Evolutionary conservation across 2,329 filamentous ascomycete genomes (phyloP).

Genomic region (Diaporthe sp.): DNA sequence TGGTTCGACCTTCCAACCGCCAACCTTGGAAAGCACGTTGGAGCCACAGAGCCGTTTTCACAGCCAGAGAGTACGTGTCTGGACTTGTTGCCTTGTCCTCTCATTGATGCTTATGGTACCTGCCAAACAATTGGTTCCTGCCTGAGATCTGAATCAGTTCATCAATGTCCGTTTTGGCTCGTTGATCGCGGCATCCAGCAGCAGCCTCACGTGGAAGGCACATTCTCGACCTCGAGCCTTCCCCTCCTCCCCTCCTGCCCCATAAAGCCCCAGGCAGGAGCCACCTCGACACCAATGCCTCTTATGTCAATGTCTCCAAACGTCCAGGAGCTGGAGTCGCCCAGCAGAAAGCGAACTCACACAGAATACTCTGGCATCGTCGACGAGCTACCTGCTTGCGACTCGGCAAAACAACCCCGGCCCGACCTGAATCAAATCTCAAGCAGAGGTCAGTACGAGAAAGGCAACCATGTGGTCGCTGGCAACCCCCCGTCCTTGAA

Average conservation of each 20-base stretch:
- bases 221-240: conserved; percentile 5
- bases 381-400: conserved; percentile 22
- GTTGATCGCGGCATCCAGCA: not conserved
- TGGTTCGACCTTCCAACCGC: conserved; percentile 13
- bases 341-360: conserved; percentile 57
- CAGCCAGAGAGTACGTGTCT: not conserved
- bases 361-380: conserved; percentile 52
- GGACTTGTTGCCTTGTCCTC: not conserved
- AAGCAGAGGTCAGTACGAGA: conserved; percentile 17
- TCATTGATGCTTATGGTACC: not conserved
- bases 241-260: not conserved
- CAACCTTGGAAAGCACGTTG: conserved; percentile 24
- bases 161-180: not conserved
- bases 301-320: conserved; percentile 60
- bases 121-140: not conserved
- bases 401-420: conserved; percentile 39
- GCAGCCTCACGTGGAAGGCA: conserved; percentile 19
- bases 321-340: conserved; percentile 55
- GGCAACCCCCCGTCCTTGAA: not conserved
- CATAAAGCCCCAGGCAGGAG: conserved; percentile 3
- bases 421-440: not conserved
- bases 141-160: not conserved
- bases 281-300: conserved; percentile 52
- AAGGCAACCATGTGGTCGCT: not conserved
- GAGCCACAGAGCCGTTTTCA: not conserved